These are phyloP conservation scores for Auricularia heimuer DNA, from an alignment of 768 basidiomycete genomes.

Conservation along the genomic window DNA sequence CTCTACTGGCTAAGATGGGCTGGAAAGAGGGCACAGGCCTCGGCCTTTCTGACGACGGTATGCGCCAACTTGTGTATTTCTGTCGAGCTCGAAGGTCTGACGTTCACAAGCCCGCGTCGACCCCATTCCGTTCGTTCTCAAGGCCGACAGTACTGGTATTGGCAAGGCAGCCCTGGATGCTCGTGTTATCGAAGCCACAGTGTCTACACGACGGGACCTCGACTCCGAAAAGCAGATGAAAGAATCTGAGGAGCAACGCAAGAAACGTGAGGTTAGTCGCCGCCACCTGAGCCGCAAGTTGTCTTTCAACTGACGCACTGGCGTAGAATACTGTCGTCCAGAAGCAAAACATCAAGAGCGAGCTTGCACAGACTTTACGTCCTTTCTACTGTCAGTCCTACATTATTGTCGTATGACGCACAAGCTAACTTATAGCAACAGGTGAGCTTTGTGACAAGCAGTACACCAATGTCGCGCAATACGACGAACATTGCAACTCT, in stretches of 20 bases:
- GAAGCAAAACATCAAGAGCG: constrained; percentile 52
- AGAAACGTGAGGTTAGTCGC: constrained; percentile 51
- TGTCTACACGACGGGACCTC: constrained; percentile 67
- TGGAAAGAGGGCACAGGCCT: constrained; percentile 75
- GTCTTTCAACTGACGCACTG: constrained; percentile 3
- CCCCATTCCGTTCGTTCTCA: constrained; percentile 73
- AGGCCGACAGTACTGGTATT: constrained; percentile 67
- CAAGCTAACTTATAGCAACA: not conserved
- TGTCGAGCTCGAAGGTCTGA: no score
- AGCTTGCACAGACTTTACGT: constrained; percentile 56
- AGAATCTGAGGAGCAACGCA: constrained; percentile 71
- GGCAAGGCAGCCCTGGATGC: constrained; percentile 74
- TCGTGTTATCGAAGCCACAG: constrained; percentile 76
- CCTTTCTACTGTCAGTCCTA: constrained; percentile 72
- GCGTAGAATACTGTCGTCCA: constrained; percentile 53
- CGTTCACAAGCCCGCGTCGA: constrained; percentile 57
- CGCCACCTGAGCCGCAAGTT: not conserved
- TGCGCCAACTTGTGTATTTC: constrained; percentile 4
- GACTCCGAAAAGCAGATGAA: constrained; percentile 75
- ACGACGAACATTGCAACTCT: constrained; percentile 84
- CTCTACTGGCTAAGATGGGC: constrained; percentile 70
- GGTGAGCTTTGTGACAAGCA: constrained; percentile 60
- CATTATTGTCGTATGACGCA: not conserved
- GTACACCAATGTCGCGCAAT: constrained; percentile 76
- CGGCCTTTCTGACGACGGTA: constrained; percentile 69